A percentile compares a stretch with the other conserved stretches of the same genome.
These are phyloP conservation scores for Colletotrichum sansevieriae DNA, from an alignment of 2,329 filamentous ascomycete species.

Conservation along the genomic window DNA sequence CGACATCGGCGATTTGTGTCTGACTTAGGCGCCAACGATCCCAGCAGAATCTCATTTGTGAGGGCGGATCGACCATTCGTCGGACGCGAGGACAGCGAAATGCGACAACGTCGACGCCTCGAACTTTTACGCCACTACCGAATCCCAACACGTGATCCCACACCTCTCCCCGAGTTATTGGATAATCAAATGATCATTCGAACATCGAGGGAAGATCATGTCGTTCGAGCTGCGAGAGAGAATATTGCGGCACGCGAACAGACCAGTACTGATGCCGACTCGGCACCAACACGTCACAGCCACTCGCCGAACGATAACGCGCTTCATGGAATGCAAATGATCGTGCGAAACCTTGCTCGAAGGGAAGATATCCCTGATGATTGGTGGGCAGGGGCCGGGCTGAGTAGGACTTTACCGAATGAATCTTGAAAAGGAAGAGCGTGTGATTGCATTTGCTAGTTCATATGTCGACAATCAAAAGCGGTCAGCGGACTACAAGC, in stretches of 20 bases:
- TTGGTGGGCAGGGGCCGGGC: conserved; percentile 81
- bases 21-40: conserved; percentile 34
- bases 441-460: neutral
- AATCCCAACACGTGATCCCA: conserved; percentile 23
- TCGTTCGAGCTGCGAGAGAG: conserved; percentile 31
- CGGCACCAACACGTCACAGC: conserved; percentile 37
- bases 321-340: conserved; percentile 75
- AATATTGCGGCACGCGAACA: conserved; percentile 23
- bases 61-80: conserved; percentile 21
- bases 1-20: conserved; percentile 40
- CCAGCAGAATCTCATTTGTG: conserved; percentile 34
- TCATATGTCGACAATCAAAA: conserved; percentile 9
- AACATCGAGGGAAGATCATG: conserved; percentile 30
- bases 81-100: conserved; percentile 23
- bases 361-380: conserved; percentile 84
- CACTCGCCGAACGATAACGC: conserved; percentile 53
- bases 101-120: conserved; percentile 34
- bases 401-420: conserved; percentile 69
- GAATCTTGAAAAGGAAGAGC: conserved; percentile 47
- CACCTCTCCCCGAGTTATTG: conserved; percentile 24
- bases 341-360: conserved; percentile 77
- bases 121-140: conserved; percentile 36
- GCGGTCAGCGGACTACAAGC: neutral
- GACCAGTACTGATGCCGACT: conserved; percentile 26
- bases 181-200: conserved; percentile 22